Evolutionary conservation across 108 stramenopile species (phyloP).

Genomic region (Schizochytrium sp.): DNA sequence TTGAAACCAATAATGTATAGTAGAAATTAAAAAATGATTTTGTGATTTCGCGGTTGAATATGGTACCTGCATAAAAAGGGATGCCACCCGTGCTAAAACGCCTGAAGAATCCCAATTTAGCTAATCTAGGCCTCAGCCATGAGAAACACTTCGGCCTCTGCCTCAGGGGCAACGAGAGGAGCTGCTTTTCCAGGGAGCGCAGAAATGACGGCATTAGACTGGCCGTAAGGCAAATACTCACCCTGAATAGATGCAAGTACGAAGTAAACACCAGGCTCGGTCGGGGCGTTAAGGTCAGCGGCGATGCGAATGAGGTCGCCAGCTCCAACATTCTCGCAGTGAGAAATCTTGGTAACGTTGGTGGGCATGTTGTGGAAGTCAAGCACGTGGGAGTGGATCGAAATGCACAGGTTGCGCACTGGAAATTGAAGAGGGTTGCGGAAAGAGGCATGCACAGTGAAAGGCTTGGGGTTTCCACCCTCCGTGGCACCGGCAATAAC

Average conservation of each 20-base stretch:
- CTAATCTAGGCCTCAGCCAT: no score
- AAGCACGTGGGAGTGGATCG: slow-evolving; percentile 56
- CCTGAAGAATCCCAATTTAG: no score
- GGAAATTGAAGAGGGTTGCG: slow-evolving; percentile 52
- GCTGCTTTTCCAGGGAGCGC: neutral
- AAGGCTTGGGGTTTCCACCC: neutral
- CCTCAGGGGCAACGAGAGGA: neutral
- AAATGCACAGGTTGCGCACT: slow-evolving; percentile 39
- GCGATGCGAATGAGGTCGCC: neutral
- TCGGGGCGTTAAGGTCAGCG: slow-evolving; percentile 2
- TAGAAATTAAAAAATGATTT: no score
- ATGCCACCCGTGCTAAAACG: no score
- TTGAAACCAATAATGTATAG: no score
- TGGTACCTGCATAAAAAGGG: no score
- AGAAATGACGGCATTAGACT: slow-evolving; percentile 50
- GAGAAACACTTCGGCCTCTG: no score
- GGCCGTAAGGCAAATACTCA: slow-evolving; percentile 20
- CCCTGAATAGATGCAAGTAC: slow-evolving; percentile 25
- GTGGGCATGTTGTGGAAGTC: slow-evolving; percentile 3
- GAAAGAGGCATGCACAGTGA: slow-evolving; percentile 31
- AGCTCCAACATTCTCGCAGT: neutral
- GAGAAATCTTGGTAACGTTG: slow-evolving; percentile 34
- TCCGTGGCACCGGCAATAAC: neutral
- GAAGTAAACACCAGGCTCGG: slow-evolving; percentile 41
- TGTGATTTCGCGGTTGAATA: no score